Conservation (phyloP, 2,329 filamentous ascomycete species). For the Coniochaeta sp. region DNA sequence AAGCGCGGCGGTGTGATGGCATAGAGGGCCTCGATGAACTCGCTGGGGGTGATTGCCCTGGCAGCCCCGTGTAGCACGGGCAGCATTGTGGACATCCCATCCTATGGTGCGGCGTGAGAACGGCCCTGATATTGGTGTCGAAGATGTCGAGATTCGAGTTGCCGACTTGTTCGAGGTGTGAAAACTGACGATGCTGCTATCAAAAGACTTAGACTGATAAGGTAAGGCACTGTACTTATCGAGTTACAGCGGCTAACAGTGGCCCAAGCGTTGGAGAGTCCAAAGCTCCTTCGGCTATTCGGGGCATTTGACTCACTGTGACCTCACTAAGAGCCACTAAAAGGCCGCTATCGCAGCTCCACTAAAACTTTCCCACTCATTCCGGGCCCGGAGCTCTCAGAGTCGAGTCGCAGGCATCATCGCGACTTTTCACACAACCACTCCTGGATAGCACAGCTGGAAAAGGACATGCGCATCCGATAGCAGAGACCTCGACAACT, state of each 20-base stretch:
- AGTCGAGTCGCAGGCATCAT: neutral
- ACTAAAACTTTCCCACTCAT: neutral
- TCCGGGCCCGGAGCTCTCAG: neutral
- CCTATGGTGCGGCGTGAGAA: neutral
- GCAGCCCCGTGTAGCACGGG: constrained; percentile 30
- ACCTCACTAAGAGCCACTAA: neutral
- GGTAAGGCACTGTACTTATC: no score
- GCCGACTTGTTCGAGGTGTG: no score
- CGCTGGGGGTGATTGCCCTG: constrained; percentile 27
- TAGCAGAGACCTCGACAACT: neutral
- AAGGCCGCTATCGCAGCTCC: constrained; percentile 1
- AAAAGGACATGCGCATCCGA: no score
- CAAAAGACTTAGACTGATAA: no score
- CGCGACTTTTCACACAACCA: neutral
- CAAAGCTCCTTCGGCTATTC: constrained; percentile 4
- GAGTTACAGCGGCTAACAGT: neutral
- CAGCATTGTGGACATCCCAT: constrained; percentile 33
- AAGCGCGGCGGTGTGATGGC: constrained; percentile 44
- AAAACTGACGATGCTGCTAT: no score
- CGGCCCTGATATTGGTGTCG: neutral
- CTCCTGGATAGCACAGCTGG: no score
- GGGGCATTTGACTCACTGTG: neutral
- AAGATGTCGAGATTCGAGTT: no score
- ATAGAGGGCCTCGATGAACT: constrained; percentile 42
- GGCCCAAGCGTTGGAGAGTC: neutral